Conservation (phyloP, 441 rosid genomes). For the Erodium texanum region DNA sequence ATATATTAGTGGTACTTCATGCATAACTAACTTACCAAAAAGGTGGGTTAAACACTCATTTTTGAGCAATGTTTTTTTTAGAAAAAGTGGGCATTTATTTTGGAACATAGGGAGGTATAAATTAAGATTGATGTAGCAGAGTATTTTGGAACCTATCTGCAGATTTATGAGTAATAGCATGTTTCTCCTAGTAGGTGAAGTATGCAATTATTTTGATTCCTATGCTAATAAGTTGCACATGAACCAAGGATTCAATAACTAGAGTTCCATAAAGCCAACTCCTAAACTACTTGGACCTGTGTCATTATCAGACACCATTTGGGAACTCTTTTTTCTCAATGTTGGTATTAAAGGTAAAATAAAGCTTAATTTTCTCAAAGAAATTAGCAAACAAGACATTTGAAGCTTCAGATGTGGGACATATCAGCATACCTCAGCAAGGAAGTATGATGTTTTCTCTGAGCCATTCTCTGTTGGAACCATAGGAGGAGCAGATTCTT, state of each 20-base stretch:
- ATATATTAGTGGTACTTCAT: too few relatives aligned
- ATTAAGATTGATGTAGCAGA: not conserved
- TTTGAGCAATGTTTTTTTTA: not conserved
- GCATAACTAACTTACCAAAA: too few relatives aligned
- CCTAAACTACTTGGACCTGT: not conserved
- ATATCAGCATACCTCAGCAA: conserved; percentile 70
- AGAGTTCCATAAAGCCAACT: not conserved
- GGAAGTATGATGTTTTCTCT: conserved; percentile 58
- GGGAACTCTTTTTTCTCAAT: not conserved
- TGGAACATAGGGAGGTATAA: not conserved
- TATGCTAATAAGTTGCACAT: too few relatives aligned
- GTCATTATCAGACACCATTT: not conserved
- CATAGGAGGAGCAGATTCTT: conserved; percentile 87
- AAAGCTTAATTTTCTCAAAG: not conserved
- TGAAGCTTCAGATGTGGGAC: not conserved
- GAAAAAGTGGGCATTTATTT: too few relatives aligned
- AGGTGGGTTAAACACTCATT: not conserved
- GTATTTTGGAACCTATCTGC: not conserved
- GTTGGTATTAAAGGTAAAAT: not conserved
- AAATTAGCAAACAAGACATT: not conserved
- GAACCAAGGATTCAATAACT: not conserved
- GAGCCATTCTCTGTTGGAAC: conserved; percentile 35
- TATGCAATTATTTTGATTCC: too few relatives aligned
- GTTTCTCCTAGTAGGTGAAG: too few relatives aligned
- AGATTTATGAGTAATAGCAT: not conserved